Evolutionary conservation across 1,284 basidiomycete species (phyloP).

Genomic region (Cutaneotrichosporon sp.): DNA sequence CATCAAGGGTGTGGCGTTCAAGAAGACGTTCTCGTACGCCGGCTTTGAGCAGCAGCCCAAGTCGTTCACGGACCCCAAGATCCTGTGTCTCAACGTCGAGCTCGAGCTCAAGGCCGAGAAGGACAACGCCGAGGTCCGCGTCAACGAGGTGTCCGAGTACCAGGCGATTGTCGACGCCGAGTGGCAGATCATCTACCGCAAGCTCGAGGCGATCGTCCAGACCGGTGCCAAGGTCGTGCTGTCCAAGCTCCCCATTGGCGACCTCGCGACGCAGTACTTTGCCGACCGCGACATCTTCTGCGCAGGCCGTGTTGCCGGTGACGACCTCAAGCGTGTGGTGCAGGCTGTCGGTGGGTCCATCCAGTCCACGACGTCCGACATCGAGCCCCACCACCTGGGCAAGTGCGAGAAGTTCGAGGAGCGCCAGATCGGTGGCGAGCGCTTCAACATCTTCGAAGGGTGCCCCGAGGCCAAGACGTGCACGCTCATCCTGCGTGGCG

Average conservation of each 20-base stretch:
- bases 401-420: constrained; percentile 92
- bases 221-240: constrained; percentile 97
- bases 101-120: constrained; percentile 99
- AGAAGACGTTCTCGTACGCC: constrained; percentile 99
- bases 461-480: constrained; percentile 97
- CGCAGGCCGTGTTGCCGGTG: constrained; percentile 89
- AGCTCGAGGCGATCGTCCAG: constrained; percentile 92
- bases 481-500: constrained; percentile 92
- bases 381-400: constrained; percentile 85
- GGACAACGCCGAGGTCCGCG: constrained; percentile 97
- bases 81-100: constrained; percentile 96
- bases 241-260: constrained; percentile 97
- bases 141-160: constrained; percentile 95
- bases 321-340: constrained; percentile 89
- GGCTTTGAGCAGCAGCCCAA: constrained; percentile 99
- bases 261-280: constrained; percentile 99
- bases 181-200: constrained; percentile 99
- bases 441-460: constrained; percentile 94
- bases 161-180: constrained; percentile 99
- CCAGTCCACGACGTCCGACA: constrained; percentile 95
- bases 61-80: constrained; percentile 81
- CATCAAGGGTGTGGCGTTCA: constrained; percentile 92
- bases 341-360: constrained; percentile 94
- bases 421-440: constrained; percentile 92
- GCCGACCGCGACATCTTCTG: constrained; percentile 99